A percentile compares a stretch with the other conserved stretches of the same genome.
phyloP scores from a whole-genome alignment of 306 rosid genomes.

The Carpinus viminea region DNA sequence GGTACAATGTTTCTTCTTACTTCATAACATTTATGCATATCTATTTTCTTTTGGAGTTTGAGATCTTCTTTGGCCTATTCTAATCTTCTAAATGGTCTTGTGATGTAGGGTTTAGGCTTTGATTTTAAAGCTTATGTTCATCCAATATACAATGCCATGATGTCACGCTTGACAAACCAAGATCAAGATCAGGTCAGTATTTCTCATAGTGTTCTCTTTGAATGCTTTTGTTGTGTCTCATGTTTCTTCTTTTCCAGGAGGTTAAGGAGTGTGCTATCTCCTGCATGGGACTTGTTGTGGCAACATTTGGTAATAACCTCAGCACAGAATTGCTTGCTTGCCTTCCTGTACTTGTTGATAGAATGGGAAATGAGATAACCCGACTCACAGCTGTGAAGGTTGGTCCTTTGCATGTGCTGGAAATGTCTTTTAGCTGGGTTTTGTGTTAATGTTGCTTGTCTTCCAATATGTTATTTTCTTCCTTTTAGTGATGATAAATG shows the following conservation, averaged over 20 bases:
- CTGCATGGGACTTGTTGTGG: conserved; percentile 96
- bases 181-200: conserved; percentile 97
- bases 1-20: conserved; percentile 38
- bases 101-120: conserved; percentile 65
- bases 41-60: conserved; percentile 10
- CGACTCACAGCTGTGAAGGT: conserved; percentile 99
- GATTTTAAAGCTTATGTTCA: conserved; percentile 86
- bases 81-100: conserved; percentile 27
- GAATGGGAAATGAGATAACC: conserved; percentile 99
- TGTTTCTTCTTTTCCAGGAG: conserved; percentile 58
- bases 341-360: conserved; percentile 98
- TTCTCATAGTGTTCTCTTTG: conserved; percentile 13
- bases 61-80: conserved; percentile 20
- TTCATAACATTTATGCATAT: background rate
- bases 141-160: conserved; percentile 86
- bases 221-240: conserved; percentile 27
- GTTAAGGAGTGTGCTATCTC: conserved; percentile 99
- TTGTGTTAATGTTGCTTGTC: background rate
- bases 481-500: no score
- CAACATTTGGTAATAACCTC: conserved; percentile 95
- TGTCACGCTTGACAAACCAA: conserved; percentile 98
- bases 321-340: conserved; percentile 72
- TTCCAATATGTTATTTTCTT: no score
- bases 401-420: conserved; percentile 25
- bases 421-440: background rate